Base-by-base conservation (phyloP, 2,329 filamentous ascomycete species). In the Fusarium burgessii region DNA sequence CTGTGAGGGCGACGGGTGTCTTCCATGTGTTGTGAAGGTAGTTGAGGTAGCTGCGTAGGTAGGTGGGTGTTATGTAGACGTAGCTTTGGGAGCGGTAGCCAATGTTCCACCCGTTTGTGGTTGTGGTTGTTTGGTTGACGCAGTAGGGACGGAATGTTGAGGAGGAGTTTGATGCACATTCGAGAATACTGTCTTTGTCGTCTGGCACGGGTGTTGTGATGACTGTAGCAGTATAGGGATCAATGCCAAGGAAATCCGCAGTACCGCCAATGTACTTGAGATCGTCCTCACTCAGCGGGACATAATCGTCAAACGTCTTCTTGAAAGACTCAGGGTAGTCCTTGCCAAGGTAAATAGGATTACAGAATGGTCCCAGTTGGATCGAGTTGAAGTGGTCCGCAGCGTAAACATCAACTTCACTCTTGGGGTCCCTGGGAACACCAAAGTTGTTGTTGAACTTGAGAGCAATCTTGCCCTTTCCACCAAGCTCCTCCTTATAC, bases 21-120 rank as follows among this genome's bases (percentile, higher is more conserved):
- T 78, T 83, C 81, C 85, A 91, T 0, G 86, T 89, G 76, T 89
- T 89, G 82, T 85, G 88, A 4, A 91, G 78, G 72, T 90, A 90
- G 69, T 81, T 84, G 7, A 89, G 80, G 67, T 87, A 86, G 57
- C 81, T 82, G 56, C 87, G 83, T n/a, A 91, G 82, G 70, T 88
- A 90, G 4, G 82, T 83, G 0, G 88, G 89, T 0, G 89, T 86
- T 36, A 86, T 85, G 77, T 90, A 89, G n/a, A 87, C 84, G 72
- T 89, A 88, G 4, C 82, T 82, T 36, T 87, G 80, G 4, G 86
- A 88, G 15, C 83, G 80, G 66, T 89, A 88, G 23, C 88, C 88
- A 51, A 90, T 86, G 70, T 86, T 81, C 88, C 88, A 90, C 5
- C 87, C 87, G 33, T 84, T 84, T 3, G 80, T 77, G 41, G 85